Conservation (phyloP, 2,329 filamentous ascomycete genomes). For the Pseudogymnoascus sp. region DNA sequence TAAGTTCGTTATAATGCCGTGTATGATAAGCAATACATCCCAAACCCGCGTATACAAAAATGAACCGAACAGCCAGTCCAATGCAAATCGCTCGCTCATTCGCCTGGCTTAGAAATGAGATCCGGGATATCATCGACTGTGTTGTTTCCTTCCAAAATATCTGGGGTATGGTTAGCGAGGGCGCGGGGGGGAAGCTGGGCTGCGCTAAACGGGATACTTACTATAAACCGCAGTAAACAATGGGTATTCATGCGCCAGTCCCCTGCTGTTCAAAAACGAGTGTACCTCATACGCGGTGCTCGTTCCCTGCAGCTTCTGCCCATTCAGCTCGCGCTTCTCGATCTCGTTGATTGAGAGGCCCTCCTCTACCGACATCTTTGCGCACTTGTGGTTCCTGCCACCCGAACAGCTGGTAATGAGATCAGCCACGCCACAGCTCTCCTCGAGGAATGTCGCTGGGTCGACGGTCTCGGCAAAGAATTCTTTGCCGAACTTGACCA, state of each 20-base stretch:
- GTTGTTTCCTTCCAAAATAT: conserved; percentile 70
- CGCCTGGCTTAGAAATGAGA: conserved; percentile 41
- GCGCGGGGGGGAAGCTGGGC: not conserved
- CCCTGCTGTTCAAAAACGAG: conserved; percentile 73
- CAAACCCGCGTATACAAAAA: conserved; percentile 6
- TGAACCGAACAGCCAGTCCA: not conserved
- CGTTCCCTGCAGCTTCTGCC: conserved; percentile 93
- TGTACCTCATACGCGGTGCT: conserved; percentile 89
- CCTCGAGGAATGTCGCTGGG: conserved; percentile 88
- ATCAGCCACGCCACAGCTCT: conserved; percentile 91
- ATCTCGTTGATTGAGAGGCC: conserved; percentile 78
- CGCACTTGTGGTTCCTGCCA: conserved; percentile 90
- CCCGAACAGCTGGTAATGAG: conserved; percentile 90
- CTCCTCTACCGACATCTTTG: conserved; percentile 77
- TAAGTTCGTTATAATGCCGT: not conserved
- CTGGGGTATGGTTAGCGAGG: conserved; percentile 31
- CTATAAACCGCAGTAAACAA: conserved; percentile 81
- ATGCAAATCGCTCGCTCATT: conserved; percentile 10
- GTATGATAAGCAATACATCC: not conserved
- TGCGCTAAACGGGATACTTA: conserved; percentile 18
- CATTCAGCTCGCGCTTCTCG: conserved; percentile 84
- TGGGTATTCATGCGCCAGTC: conserved; percentile 77
- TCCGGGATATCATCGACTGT: conserved; percentile 75
- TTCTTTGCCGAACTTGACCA: conserved; percentile 89
- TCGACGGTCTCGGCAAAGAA: conserved; percentile 84